These are phyloP conservation scores for Notholithocarpus densiflorus DNA, from an alignment of 306 rosid genomes.

Conservation along the genomic window DNA sequence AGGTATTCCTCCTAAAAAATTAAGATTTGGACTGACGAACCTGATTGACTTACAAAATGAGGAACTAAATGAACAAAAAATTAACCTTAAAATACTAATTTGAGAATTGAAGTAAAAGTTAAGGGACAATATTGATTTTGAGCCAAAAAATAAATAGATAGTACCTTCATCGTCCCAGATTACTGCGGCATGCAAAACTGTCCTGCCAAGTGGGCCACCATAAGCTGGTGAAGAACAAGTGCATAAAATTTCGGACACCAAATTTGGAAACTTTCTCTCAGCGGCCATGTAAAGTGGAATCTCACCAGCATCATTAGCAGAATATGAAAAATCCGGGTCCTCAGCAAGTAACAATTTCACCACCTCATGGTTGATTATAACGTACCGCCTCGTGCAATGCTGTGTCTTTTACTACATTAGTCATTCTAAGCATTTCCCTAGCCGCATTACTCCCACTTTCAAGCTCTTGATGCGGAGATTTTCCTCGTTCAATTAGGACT, in stretches of 20 bases:
- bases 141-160: background rate
- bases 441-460: no score
- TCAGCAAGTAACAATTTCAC: background rate
- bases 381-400: slow-evolving; percentile 14
- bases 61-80: no score
- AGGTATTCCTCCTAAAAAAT: no score
- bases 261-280: background rate
- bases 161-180: background rate
- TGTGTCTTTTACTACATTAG: background rate
- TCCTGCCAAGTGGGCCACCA: background rate
- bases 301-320: background rate
- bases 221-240: background rate
- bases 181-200: background rate
- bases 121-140: no score
- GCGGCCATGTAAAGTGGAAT: slow-evolving; percentile 18
- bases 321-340: background rate
- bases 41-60: no score
- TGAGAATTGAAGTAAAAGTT: no score
- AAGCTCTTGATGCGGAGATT: background rate
- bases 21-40: no score
- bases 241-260: background rate
- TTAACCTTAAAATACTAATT: no score
- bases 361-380: background rate
- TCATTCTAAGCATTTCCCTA: background rate
- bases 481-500: background rate